phyloP scores from a whole-genome alignment of 345 rosid species.

The Punica granatum region DNA sequence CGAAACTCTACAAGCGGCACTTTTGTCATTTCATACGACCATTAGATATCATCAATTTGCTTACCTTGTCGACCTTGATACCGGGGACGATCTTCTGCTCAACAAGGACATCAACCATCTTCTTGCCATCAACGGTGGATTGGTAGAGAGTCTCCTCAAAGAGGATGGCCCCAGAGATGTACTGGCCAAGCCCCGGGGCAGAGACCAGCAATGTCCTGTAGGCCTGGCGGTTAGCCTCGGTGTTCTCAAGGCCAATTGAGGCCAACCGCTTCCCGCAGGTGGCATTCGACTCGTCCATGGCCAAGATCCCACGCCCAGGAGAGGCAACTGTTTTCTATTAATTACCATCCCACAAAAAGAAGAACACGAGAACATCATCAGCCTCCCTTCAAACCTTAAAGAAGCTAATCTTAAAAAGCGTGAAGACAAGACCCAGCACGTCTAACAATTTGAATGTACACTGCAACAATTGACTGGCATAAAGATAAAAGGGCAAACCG shows the following conservation, averaged over 20 bases:
- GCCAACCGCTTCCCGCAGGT: conserved; percentile 95
- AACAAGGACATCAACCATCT: conserved; percentile 84
- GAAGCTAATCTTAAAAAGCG: neutral
- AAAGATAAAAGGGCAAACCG: neutral
- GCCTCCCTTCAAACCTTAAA: neutral
- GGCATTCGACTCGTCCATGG: conserved; percentile 97
- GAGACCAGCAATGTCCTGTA: conserved; percentile 81
- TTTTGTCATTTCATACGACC: neutral
- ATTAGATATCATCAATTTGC: neutral
- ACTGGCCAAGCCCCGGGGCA: conserved; percentile 76
- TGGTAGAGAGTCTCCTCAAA: conserved; percentile 98
- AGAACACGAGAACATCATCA: conserved; percentile 2
- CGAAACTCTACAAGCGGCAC: neutral
- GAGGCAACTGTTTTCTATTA: conserved; percentile 83
- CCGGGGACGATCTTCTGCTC: conserved; percentile 95
- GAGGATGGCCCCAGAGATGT: conserved; percentile 86
- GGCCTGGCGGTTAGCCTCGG: conserved; percentile 95
- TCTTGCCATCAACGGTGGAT: conserved; percentile 75
- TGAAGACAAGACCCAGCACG: neutral
- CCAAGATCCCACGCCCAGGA: conserved; percentile 96
- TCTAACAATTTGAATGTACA: neutral
- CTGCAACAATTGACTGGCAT: neutral
- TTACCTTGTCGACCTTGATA: conserved; percentile 96
- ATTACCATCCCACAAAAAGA: neutral
- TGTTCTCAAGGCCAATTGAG: conserved; percentile 92